Evolutionary conservation across 1,284 basidiomycete species (phyloP).

Genomic region (Vanrija humicola): DNA sequence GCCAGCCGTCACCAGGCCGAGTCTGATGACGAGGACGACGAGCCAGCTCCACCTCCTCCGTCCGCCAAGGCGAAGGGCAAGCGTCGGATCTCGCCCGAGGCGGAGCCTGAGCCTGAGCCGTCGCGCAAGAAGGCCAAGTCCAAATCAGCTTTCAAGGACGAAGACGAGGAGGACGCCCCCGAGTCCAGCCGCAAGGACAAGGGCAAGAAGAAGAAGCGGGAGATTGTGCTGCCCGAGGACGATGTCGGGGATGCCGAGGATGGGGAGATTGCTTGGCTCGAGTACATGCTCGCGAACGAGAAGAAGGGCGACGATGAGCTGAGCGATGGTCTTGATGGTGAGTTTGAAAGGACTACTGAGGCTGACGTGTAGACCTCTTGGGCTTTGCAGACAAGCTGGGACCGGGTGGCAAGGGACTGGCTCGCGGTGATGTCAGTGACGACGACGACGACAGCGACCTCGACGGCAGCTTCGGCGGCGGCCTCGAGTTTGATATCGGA

Average conservation of each 20-base stretch:
- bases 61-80: slow-evolving; percentile 7
- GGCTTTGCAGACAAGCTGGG: slow-evolving; percentile 46
- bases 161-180: not conserved
- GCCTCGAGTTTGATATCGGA: slow-evolving; percentile 1
- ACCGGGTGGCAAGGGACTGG: slow-evolving; percentile 21
- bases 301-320: slow-evolving; percentile 48
- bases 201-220: slow-evolving; percentile 25
- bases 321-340: slow-evolving; percentile 58
- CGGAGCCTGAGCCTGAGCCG: slow-evolving; percentile 38
- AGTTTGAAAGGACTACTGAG: slow-evolving; percentile 47
- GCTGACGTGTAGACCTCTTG: slow-evolving; percentile 53
- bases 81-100: slow-evolving; percentile 10
- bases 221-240: slow-evolving; percentile 35
- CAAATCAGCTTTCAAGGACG: not conserved
- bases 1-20: not conserved
- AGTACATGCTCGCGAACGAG: slow-evolving; percentile 59
- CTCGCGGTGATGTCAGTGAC: slow-evolving; percentile 4
- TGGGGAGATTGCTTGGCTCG: slow-evolving; percentile 70
- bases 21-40: not conserved
- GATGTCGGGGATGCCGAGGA: slow-evolving; percentile 59
- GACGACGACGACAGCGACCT: slow-evolving; percentile 1
- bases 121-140: not conserved
- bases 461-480: not conserved
- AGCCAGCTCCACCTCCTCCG: not conserved
- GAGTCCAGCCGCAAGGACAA: slow-evolving; percentile 18